phyloP scores from a whole-genome alignment of 441 rosid species.

The Populus hybrid region DNA sequence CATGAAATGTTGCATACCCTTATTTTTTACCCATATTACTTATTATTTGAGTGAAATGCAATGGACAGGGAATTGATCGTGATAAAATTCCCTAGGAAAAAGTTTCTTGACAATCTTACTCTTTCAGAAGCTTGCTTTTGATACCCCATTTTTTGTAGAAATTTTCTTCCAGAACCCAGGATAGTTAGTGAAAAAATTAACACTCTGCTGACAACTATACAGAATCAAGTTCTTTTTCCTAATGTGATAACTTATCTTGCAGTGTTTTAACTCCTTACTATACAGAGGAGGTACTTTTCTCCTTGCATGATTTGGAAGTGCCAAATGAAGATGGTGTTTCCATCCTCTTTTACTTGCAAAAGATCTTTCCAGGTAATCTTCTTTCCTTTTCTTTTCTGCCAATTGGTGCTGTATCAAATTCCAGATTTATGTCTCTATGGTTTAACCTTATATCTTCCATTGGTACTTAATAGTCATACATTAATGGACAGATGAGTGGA shows the following conservation, averaged over 20 bases:
- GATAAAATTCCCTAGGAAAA: too few species aligned
- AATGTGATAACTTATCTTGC: conserved; percentile 7
- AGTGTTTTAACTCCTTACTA: conserved; percentile 99
- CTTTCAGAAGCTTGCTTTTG: too few species aligned
- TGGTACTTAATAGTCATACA: conserved; percentile 4
- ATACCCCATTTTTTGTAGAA: background rate
- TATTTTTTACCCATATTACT: too few species aligned
- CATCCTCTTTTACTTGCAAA: conserved; percentile 92
- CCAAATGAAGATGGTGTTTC: conserved; percentile 99
- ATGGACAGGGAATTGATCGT: too few species aligned
- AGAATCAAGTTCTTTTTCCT: background rate
- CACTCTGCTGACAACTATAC: background rate
- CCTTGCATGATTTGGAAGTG: conserved; percentile 66
- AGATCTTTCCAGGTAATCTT: conserved; percentile 87
- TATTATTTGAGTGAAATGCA: too few species aligned
- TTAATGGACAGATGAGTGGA: conserved; percentile 85
- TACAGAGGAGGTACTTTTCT: conserved; percentile 94
- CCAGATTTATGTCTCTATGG: background rate
- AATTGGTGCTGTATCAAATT: conserved; percentile 2
- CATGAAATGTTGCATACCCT: too few species aligned
- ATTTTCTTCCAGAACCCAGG: background rate
- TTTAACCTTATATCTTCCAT: background rate
- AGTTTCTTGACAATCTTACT: too few species aligned
- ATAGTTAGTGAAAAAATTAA: too few species aligned
- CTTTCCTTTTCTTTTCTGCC: background rate